phyloP scores from a whole-genome alignment of 1,139 yeast species.

The Suhomyces bribrorum region DNA sequence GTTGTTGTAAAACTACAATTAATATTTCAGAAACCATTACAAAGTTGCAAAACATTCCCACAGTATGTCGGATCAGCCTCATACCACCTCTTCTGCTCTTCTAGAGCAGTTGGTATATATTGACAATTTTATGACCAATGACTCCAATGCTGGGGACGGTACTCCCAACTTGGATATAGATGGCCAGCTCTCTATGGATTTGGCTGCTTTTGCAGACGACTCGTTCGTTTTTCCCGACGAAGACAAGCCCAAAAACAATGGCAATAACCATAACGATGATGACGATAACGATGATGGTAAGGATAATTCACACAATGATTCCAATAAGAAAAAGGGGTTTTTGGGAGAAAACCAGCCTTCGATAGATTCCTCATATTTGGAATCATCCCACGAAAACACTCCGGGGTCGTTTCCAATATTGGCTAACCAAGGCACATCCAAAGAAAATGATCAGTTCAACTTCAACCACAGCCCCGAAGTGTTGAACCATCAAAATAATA shows the following conservation, averaged over 20 bases:
- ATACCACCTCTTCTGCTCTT: constrained; percentile 60
- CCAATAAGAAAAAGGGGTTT: constrained; percentile 1
- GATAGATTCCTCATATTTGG: constrained; percentile 8
- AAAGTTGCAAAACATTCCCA: neutral
- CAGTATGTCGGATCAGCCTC: constrained; percentile 9
- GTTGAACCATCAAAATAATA: neutral
- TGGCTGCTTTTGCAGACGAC: constrained; percentile 80
- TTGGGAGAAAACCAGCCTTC: constrained; percentile 2
- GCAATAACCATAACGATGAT: constrained; percentile 18
- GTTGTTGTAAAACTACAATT: too few relatives aligned
- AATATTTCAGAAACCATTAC: too few relatives aligned
- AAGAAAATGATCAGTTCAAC: neutral
- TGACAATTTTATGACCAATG: constrained; percentile 64
- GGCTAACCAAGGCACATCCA: neutral
- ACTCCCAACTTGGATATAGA: constrained; percentile 55
- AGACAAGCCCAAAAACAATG: constrained; percentile 51
- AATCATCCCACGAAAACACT: constrained; percentile 8
- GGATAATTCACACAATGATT: constrained; percentile 6
- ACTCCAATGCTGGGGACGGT: constrained; percentile 28
- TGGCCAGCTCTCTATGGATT: constrained; percentile 68
- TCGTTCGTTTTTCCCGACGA: constrained; percentile 78
- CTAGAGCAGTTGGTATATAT: constrained; percentile 76
- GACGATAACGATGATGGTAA: constrained; percentile 16
- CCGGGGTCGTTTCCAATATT: constrained; percentile 6
- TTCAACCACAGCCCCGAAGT: neutral